Evolutionary conservation across 2,329 filamentous ascomycete species (phyloP).

Genomic region (Colletotrichum sp.): DNA sequence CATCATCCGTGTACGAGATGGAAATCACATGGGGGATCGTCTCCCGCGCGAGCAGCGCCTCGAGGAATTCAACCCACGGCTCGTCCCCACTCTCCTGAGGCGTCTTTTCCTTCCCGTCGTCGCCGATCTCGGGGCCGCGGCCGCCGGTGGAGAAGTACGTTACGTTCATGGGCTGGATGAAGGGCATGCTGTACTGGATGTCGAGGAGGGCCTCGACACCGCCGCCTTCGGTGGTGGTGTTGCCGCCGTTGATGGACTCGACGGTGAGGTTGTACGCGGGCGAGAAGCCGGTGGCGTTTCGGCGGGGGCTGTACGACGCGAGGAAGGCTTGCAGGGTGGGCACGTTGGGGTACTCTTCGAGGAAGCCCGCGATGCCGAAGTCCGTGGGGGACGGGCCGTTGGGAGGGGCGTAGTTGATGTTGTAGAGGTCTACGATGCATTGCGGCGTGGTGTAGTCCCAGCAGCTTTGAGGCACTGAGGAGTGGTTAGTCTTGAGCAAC

Average conservation of each 20-base stretch:
- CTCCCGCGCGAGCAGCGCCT: constrained; percentile 29
- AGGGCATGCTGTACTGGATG: constrained; percentile 1
- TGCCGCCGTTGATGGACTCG: not conserved
- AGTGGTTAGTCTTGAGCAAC: not conserved
- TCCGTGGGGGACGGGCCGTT: not conserved
- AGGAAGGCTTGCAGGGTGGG: not conserved
- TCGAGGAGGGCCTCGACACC: not conserved
- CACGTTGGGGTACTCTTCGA: not conserved
- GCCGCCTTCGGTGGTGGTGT: not conserved
- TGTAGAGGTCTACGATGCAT: constrained; percentile 51
- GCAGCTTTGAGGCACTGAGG: not conserved
- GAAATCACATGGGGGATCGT: constrained; percentile 37
- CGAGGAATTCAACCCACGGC: constrained; percentile 31
- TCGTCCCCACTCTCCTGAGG: constrained; percentile 27
- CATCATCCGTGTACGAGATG: constrained; percentile 39
- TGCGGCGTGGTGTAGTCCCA: constrained; percentile 35
- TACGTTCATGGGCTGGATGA: constrained; percentile 1
- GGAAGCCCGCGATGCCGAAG: constrained; percentile 4
- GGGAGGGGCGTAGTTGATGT: constrained; percentile 40
- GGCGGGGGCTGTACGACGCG: not conserved
- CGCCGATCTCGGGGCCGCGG: not conserved
- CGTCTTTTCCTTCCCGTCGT: not conserved
- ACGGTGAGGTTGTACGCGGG: constrained; percentile 2
- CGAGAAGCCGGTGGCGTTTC: constrained; percentile 15
- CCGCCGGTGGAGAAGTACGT: constrained; percentile 2